Base-by-base conservation (phyloP, 2,329 filamentous ascomycete species). In the Neoascochyta sp. region DNA sequence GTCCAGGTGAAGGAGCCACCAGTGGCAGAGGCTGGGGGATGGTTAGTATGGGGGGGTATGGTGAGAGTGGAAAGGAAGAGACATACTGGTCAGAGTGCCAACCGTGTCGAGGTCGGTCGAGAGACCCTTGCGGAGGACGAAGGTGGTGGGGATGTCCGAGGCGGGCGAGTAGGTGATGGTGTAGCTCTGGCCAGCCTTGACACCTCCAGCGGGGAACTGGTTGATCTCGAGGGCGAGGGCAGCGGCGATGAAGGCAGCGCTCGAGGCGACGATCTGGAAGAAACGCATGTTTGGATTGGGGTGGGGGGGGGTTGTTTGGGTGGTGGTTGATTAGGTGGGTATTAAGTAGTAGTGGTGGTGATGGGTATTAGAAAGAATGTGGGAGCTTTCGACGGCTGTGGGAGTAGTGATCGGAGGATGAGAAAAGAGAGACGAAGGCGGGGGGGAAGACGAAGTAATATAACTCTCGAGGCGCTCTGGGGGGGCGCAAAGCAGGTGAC, bases 91-190 rank as follows among this genome's bases (percentile, higher is more conserved):
- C 29, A 78, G 48, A 26, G 65, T 65, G 27, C 57, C 52, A 27
- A 80, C 55, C 27, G 71, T 73, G 27, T 68, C 39, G 16, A 81
- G 68, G 50, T 78, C 50, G 30, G 47, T 57, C 3, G 71, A 56
- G 11, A 56, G 36, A 24, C 78, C 78, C 58, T 75, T 67, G 43
- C 73, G 68, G 23, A 81, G 67, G 32, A 68, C 69, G 45, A 81
- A 70, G 22, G 70, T 77, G 20, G 74, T 72, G 5, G 71, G 67
- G 62, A 46, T 40, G 36, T 46, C 44, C 35, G 60, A 54, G 32
- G 64, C 60, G 25, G 63, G 65, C 34, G 69, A 50, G 69, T 72
- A 78, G 30, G 62, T 69, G 27, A 77, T 52, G 9, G 59, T 69
- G 39, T 66, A 62, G 16, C 65, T 62, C 47, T 73, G 50, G 26